Base-by-base conservation (phyloP, 169 alveolate genomes). In the Cytauxzoon felis region DNA sequence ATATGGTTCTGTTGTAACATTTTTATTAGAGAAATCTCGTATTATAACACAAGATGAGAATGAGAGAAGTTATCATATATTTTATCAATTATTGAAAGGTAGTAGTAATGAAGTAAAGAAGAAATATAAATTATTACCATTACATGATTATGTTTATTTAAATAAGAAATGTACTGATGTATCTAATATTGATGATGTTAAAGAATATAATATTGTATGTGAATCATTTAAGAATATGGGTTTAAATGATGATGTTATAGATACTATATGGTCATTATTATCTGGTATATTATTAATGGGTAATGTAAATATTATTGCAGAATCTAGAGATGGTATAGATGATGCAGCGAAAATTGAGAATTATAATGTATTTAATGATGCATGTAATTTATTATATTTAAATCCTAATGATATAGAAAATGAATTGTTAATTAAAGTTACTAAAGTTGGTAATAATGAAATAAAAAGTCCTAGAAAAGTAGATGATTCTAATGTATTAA, bases 41-140 rank as follows among this genome's bases (percentile, higher is more conserved):
- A 96, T 97, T 26, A 90, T 95, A 32, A 90, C 96, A 11, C 96
- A 94, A 68, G 94, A 88, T 47, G 80, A 81, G 53, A 88, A 83
- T 29, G 99, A 97, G 80, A 85, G 99, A 42, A 93, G 95, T 29
- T 97, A 93, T 66, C 99, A 97, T 79, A 95, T 97, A 13, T 96
- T 97, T 87, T 97, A 96, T 87, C 98, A 93, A 75, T 83, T 94
- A 45, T 36, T 94, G 4, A 78, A 88, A 58, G 98, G 98, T 16
- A 97, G 97, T 18, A 62, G 81, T 24, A 82, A 79, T 13, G 90
- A 84, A 5, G 81, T 88, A 84, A 85, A 63, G 62, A 70, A 73
- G 23, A 84, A 87, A 53, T 88, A 75, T 64, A 83, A 86, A 54
- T 88, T 92, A 42, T 68, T 50, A 68, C 80, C 30, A 42, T 51